Conservation (phyloP, 306 rosid genomes). For the Ochetophila trinervis region DNA sequence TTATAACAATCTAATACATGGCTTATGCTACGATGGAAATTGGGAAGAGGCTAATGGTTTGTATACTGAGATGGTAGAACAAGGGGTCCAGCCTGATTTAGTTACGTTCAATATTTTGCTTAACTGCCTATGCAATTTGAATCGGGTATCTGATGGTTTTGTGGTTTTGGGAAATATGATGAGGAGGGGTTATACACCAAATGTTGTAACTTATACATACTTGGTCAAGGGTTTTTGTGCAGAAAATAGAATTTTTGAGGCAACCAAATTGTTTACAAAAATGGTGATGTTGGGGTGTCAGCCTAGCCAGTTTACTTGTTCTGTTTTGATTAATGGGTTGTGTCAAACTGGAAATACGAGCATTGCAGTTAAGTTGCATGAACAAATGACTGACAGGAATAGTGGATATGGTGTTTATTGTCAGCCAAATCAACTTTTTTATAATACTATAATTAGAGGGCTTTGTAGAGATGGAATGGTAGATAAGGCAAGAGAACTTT, state of each 20-base stretch:
- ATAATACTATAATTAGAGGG: constrained; percentile 34
- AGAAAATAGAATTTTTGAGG: constrained; percentile 37
- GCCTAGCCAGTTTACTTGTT: constrained; percentile 36
- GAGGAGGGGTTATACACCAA: constrained; percentile 35
- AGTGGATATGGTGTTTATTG: constrained; percentile 22
- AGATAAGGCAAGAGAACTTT: constrained; percentile 39
- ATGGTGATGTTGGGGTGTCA: constrained; percentile 32
- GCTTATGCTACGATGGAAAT: constrained; percentile 33
- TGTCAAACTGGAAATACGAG: constrained; percentile 33
- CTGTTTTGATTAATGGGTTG: constrained; percentile 38
- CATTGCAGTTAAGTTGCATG: constrained; percentile 36
- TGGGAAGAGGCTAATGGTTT: constrained; percentile 34
- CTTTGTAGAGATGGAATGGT: constrained; percentile 43
- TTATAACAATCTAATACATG: constrained; percentile 40
- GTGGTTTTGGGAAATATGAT: constrained; percentile 31
- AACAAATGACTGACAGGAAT: constrained; percentile 34
- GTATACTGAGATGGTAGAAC: constrained; percentile 45
- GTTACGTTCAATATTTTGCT: constrained; percentile 37
- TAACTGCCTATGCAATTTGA: constrained; percentile 36
- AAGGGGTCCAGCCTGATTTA: constrained; percentile 38
- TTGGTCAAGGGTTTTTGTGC: constrained; percentile 44
- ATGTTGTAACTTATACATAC: constrained; percentile 28
- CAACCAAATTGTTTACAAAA: constrained; percentile 25
- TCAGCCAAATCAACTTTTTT: constrained; percentile 29
- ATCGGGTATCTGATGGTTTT: constrained; percentile 27